Evolutionary conservation across 345 rosid species (phyloP).

Genomic region (Microcos paniculata): DNA sequence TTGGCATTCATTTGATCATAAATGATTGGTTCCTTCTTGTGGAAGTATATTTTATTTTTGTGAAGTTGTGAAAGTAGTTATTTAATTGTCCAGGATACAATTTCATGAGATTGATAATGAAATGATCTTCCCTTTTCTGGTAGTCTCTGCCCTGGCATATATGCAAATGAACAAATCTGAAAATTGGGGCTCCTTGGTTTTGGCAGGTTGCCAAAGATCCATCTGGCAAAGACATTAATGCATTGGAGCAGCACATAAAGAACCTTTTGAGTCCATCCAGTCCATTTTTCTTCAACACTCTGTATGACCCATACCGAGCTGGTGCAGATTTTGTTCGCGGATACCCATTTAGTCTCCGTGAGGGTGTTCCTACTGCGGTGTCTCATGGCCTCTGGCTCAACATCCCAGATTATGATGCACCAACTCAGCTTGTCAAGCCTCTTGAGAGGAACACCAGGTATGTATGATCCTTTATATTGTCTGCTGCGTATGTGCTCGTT

Average conservation of each 20-base stretch:
- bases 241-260: slow-evolving; percentile 89
- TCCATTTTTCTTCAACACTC: slow-evolving; percentile 88
- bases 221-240: slow-evolving; percentile 79
- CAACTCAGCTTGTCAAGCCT: slow-evolving; percentile 93
- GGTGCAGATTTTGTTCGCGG: slow-evolving; percentile 96
- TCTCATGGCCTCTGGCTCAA: slow-evolving; percentile 97
- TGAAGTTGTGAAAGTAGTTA: neutral
- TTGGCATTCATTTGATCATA: neutral
- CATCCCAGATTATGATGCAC: slow-evolving; percentile 95
- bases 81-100: neutral
- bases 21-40: neutral
- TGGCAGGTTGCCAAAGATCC: slow-evolving; percentile 86
- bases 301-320: slow-evolving; percentile 78
- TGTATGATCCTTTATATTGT: neutral
- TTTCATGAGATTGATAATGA: neutral
- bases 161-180: neutral
- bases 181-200: neutral
- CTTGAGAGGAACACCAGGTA: slow-evolving; percentile 86
- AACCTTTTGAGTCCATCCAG: slow-evolving; percentile 72
- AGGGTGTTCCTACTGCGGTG: slow-evolving; percentile 80
- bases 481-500: neutral
- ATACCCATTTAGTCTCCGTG: slow-evolving; percentile 92
- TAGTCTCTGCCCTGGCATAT: neutral
- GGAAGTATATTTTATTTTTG: no score
- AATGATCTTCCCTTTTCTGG: neutral